These are phyloP conservation scores for Sophora flavescens DNA, from an alignment of 306 rosid species.

Conservation along the genomic window DNA sequence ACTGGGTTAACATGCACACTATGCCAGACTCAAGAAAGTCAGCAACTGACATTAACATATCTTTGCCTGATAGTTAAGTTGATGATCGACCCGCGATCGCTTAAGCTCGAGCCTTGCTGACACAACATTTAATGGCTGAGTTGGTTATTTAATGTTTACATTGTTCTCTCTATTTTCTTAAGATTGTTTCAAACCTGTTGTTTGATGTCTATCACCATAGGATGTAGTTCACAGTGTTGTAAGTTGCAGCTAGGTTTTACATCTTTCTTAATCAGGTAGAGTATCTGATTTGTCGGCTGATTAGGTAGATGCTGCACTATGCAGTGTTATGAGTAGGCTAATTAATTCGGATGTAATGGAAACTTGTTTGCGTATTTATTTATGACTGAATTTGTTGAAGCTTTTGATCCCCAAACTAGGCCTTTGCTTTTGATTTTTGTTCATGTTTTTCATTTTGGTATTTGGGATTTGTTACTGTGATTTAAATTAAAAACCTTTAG, in stretches of 20 bases:
- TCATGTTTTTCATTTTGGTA: not conserved
- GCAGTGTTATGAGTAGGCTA: slow-evolving; percentile 59
- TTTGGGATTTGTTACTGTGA: not conserved
- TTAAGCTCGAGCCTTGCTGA: slow-evolving; percentile 49
- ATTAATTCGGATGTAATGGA: slow-evolving; percentile 60
- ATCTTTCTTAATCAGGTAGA: slow-evolving; percentile 52
- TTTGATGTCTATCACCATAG: slow-evolving; percentile 44
- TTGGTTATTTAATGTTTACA: slow-evolving; percentile 43
- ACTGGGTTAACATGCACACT: slow-evolving; percentile 75
- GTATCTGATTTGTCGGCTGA: slow-evolving; percentile 66
- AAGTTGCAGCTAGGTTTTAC: slow-evolving; percentile 52
- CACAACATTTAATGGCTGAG: slow-evolving; percentile 50
- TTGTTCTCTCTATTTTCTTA: slow-evolving; percentile 51
- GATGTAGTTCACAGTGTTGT: slow-evolving; percentile 53
- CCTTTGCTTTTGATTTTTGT: slow-evolving; percentile 17
- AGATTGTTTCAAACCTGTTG: slow-evolving; percentile 42
- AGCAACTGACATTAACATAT: slow-evolving; percentile 81
- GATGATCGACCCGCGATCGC: slow-evolving; percentile 23
- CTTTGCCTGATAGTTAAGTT: slow-evolving; percentile 70
- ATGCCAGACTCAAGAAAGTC: slow-evolving; percentile 73
- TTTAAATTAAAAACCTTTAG: no score
- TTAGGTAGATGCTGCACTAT: slow-evolving; percentile 60
- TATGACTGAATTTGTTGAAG: slow-evolving; percentile 49
- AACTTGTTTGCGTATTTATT: slow-evolving; percentile 51
- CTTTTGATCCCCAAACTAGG: not conserved